Percentiles rank a stretch among this genome's conserved stretches.
These are phyloP conservation scores for Cystobasidium pallidum DNA, from an alignment of 1,284 basidiomycete genomes.

Conservation along the genomic window DNA sequence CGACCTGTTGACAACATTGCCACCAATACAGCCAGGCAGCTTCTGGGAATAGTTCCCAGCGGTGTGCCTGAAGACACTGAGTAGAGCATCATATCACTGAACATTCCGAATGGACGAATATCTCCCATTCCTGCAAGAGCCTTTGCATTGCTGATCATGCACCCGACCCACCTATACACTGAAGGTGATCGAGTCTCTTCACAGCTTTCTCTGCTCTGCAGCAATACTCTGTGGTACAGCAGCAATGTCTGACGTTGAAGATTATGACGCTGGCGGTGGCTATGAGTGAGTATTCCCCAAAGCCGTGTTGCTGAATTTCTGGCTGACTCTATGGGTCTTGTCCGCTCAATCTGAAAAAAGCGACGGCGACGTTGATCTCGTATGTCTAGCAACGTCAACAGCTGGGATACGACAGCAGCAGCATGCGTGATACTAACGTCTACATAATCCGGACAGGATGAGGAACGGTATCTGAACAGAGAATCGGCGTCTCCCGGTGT, in stretches of 20 bases:
- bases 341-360: slow-evolving; percentile 7
- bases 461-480: slow-evolving; percentile 38
- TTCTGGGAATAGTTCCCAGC: no score
- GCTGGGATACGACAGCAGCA: neutral
- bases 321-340: neutral
- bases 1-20: no score
- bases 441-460: slow-evolving; percentile 5
- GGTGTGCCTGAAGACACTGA: no score
- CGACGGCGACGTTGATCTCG: slow-evolving; percentile 28
- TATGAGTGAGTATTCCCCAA: slow-evolving; percentile 13
- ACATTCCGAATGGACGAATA: no score
- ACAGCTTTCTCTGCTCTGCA: neutral
- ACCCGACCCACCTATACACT: neutral
- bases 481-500: slow-evolving; percentile 34
- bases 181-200: neutral
- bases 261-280: slow-evolving; percentile 24
- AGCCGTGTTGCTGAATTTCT: neutral
- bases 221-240: neutral
- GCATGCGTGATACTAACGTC: neutral
- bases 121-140: no score
- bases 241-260: slow-evolving; percentile 31
- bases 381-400: neutral
- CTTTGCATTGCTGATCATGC: no score
- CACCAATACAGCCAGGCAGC: no score
- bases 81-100: no score